Percentiles rank a stretch among this genome's conserved stretches.
Evolutionary conservation across 768 basidiomycete genomes (phyloP).

Genomic region (Pleurotus sapidus): DNA sequence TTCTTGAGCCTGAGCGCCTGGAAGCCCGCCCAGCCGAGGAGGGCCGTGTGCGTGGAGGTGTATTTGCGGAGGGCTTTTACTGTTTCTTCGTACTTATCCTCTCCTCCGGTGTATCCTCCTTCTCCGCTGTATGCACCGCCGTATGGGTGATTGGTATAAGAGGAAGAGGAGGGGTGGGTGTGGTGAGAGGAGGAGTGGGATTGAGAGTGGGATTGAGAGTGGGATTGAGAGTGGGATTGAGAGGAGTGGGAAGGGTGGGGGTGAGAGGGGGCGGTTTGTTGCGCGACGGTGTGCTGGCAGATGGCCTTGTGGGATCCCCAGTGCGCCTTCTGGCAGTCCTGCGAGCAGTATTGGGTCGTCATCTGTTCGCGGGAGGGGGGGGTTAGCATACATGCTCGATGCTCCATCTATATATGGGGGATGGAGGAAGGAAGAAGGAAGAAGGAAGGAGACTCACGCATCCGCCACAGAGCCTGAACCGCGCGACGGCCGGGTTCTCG

Average conservation of each 20-base stretch:
- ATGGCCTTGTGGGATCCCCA: conserved; percentile 78
- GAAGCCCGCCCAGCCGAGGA: conserved; percentile 82
- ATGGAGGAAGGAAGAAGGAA: too few relatives aligned
- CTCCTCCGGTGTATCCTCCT: too few relatives aligned
- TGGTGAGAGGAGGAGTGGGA: too few relatives aligned
- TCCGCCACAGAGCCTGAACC: conserved; percentile 79
- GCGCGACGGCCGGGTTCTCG: conserved; percentile 58
- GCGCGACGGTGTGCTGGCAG: conserved; percentile 86
- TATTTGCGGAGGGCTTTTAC: conserved; percentile 78
- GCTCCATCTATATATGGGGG: too few relatives aligned
- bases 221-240: too few relatives aligned
- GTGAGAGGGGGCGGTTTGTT: conserved; percentile 39
- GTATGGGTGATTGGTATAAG: too few relatives aligned
- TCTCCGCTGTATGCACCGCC: too few relatives aligned
- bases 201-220: too few relatives aligned
- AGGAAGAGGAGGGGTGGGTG: too few relatives aligned
- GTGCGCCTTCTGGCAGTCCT: conserved; percentile 73
- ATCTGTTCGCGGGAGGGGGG: too few relatives aligned
- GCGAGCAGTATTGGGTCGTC: conserved; percentile 84
- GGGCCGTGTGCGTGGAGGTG: conserved; percentile 64
- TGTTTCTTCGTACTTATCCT: conserved; percentile 44
- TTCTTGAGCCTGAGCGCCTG: conserved; percentile 83
- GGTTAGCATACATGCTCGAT: too few relatives aligned
- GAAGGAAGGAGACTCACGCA: conserved; percentile 67
- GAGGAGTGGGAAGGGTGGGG: conserved; percentile 43